Evolutionary conservation across 1,284 basidiomycete genomes (phyloP), one percentile per base, ranked within the genome.

Genomic region (Microbotryomycetes sp.): DNA sequence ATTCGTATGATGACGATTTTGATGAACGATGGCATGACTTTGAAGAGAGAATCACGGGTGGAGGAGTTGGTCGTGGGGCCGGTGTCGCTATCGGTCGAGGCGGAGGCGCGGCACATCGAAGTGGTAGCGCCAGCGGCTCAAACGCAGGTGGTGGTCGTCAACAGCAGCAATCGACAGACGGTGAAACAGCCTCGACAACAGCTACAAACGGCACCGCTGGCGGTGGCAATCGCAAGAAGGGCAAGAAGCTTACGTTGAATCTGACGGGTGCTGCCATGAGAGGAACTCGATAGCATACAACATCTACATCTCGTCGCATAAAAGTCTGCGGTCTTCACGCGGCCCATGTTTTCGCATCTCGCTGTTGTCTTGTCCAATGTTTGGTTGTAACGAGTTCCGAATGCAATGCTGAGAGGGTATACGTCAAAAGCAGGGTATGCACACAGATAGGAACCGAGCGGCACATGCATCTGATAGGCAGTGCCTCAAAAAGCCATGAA

Each of bases 1-100:
- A 56, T 49, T 60, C 36, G 9, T 42, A 66, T 29, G 62, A 66
- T 6, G 54, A 19, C 1, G 64, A 60, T 7, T 60, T 60, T 22
- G 66, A 68, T 12, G 59, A 67, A 22, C 57, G 58, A 7, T 68
- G 66, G 66, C 46, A 49, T 52, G 57, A 66, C 16, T 55, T 66
- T 15, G 66, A 68, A 48, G 66, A 68, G 22, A 26, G 26, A 23
- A 16, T 54, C 19, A 42, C 36, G 19, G 19, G 36, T 19, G n/a
- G 51, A 5, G 45, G 46, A 15, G 51, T 28, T 6, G 12, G 58
- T 25, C 45, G 29, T 26, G 42, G 45, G 28, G 22, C 29, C 26
- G 28, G 50, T 26, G 50, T 42, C 12, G 36, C 36, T 9, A 42
- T 9, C 36, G 36, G 36, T 42, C 36, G 36, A 12, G 36, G 36